These are phyloP conservation scores for Melampsora larici-populina DNA, from an alignment of 1,284 basidiomycete species.

Conservation along the genomic window DNA sequence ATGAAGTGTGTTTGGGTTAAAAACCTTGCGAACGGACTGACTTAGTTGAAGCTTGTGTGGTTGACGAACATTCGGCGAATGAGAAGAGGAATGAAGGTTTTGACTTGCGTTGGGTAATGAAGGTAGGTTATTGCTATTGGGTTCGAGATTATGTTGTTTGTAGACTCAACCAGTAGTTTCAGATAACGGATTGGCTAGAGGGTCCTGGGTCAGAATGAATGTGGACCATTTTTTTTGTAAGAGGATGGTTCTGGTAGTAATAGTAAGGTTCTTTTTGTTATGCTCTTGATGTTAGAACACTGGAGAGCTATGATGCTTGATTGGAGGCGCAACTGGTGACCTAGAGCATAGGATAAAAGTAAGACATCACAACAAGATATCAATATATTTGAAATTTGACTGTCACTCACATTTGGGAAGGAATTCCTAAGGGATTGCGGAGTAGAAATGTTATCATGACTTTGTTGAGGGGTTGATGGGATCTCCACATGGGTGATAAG, in stretches of 20 bases:
- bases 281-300: too few species aligned
- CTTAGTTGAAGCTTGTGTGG: too few species aligned
- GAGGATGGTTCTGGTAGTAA: background rate
- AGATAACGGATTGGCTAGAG: slow-evolving; percentile 17
- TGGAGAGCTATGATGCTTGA: too few species aligned
- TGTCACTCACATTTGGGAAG: background rate
- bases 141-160: background rate
- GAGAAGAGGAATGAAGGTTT: too few species aligned
- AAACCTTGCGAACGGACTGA: too few species aligned
- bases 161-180: slow-evolving; percentile 6
- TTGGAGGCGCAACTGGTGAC: too few species aligned
- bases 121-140: too few species aligned
- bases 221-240: background rate
- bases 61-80: too few species aligned
- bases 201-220: slow-evolving; percentile 1
- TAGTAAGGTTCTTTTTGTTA: background rate
- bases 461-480: slow-evolving; percentile 32
- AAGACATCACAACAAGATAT: background rate
- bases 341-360: background rate
- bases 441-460: background rate
- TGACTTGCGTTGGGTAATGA: too few species aligned
- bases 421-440: background rate
- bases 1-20: too few species aligned
- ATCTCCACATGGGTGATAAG: slow-evolving; percentile 33
- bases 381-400: background rate